Conservation (phyloP, 768 basidiomycete genomes). For the Pleurotus eryngii region DNA sequence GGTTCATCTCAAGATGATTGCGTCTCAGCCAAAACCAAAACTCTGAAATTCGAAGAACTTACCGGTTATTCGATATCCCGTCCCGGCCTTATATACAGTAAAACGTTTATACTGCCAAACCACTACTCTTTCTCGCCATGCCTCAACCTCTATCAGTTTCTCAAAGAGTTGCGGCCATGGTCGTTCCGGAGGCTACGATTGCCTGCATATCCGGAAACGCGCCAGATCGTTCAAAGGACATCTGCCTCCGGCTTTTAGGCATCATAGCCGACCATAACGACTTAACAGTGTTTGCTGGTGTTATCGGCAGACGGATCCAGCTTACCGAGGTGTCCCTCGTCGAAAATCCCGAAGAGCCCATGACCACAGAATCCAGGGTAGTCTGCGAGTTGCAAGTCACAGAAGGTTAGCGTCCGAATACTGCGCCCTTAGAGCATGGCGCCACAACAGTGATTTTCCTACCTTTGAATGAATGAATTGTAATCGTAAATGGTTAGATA, state of each 20-base stretch:
- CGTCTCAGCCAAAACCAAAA: slow-evolving; percentile 17
- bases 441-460: neutral
- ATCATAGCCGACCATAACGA: neutral
- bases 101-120: neutral
- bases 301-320: neutral
- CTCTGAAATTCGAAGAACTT: neutral
- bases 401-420: slow-evolving; percentile 29
- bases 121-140: neutral
- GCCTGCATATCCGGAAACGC: neutral
- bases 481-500: slow-evolving; percentile 29
- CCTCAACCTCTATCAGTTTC: neutral
- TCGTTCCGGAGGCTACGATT: neutral
- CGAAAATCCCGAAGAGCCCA: slow-evolving; percentile 30
- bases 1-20: slow-evolving; percentile 38
- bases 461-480: neutral
- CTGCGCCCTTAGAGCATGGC: slow-evolving; percentile 2
- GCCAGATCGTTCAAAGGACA: neutral
- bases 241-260: neutral
- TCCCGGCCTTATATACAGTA: neutral
- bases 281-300: neutral
- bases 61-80: neutral
- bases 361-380: slow-evolving; percentile 33
- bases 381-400: slow-evolving; percentile 41
- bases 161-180: neutral
- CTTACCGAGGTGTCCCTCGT: slow-evolving; percentile 37